These are phyloP conservation scores for Fulvia fulva DNA, from an alignment of 2,329 filamentous ascomycete species.

Conservation along the genomic window DNA sequence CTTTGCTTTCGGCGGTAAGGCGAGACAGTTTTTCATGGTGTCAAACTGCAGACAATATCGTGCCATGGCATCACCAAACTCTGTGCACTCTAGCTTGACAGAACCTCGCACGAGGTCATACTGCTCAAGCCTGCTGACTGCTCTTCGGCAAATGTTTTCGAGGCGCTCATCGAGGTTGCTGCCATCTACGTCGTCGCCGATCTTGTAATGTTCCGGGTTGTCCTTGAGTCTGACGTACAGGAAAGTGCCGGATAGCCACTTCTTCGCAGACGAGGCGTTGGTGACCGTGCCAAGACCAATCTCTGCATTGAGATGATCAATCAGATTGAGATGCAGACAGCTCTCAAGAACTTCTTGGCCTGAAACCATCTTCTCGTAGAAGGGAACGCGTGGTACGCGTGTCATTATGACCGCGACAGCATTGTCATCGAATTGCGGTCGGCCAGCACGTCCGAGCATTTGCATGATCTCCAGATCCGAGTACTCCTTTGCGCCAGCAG, in stretches of 20 bases:
- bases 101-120: slow-evolving; percentile 52
- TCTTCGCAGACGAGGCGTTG: slow-evolving; percentile 60
- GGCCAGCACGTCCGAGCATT: slow-evolving; percentile 79
- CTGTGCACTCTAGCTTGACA: slow-evolving; percentile 57
- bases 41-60: slow-evolving; percentile 75
- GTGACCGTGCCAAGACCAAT: slow-evolving; percentile 71
- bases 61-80: slow-evolving; percentile 76
- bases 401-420: slow-evolving; percentile 80
- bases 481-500: slow-evolving; percentile 59
- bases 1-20: slow-evolving; percentile 56
- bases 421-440: slow-evolving; percentile 75
- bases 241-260: slow-evolving; percentile 75
- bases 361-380: slow-evolving; percentile 70
- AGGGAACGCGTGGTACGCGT: slow-evolving; percentile 56
- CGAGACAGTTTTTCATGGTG: slow-evolving; percentile 70
- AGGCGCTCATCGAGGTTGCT: slow-evolving; percentile 60
- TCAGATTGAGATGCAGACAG: slow-evolving; percentile 70
- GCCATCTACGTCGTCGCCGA: slow-evolving; percentile 51
- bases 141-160: slow-evolving; percentile 65
- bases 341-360: slow-evolving; percentile 67
- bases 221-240: slow-evolving; percentile 68
- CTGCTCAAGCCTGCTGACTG: slow-evolving; percentile 62
- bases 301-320: slow-evolving; percentile 82
- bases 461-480: slow-evolving; percentile 84
- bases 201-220: slow-evolving; percentile 67